Evolutionary conservation across 2,329 filamentous ascomycete species (phyloP), one percentile per base, ranked within the genome.

Genomic region (Pseudogymnoascus sp.): DNA sequence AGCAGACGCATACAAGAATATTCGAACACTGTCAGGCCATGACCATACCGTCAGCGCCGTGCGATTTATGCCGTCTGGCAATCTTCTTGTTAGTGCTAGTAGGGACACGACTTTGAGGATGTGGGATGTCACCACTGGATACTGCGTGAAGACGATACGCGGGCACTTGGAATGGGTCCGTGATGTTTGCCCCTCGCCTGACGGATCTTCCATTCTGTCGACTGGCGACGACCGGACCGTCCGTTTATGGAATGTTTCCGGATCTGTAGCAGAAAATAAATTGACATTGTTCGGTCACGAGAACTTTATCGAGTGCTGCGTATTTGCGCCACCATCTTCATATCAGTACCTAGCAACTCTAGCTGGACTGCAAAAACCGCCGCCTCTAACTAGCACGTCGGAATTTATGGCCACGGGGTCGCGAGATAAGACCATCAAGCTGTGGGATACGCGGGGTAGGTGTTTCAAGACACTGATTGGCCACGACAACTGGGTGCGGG

Each of bases 401-500:
- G 93, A 97, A 72, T 97, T 91, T 73, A 83, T 96, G 73, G 93
- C 93, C 0, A 96, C 93, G 0, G 93, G 91, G 9, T 89, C 89
- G 8, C 82, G 93, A 74, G 93, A 97, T 76, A 97, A 96, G 79
- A 89, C 87, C 0, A 96, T 97, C 72, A 88, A 87, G 71, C 78
- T 97, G 8, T 97, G 93, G 91, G 91, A 96, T 73, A 83, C 87
- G 8, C 84, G 91, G 63, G 93, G 93, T 28, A 91, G 88, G 10
- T 85, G 91, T 67, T 86, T 97, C 73, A 93, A 91, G 74, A 95
- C 89, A 0, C 80, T 97, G 2, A 78, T 86, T 0, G 93, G 93
- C 1, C 93, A 97, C 73, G 93, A 97, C 74, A 97, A 97, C 74
- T 97, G 93, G 93, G 86, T 97, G 9, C 87, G 91, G 35, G 88